Conservation (phyloP, 148 eudicot species). For the Nepenthes mirabilis region DNA sequence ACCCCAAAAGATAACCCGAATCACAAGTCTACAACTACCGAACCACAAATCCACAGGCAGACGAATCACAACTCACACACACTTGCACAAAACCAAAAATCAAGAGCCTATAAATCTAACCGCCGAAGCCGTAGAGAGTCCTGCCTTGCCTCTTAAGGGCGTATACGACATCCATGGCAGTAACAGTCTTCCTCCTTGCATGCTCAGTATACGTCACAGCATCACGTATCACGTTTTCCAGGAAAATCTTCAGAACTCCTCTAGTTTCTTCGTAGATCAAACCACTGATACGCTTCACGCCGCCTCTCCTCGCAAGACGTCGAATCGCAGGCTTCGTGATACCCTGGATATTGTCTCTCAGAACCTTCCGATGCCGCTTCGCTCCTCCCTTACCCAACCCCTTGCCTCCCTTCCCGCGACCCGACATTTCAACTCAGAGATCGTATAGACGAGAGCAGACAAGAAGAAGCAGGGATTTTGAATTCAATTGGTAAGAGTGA, state of each 20-base stretch:
- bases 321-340: slow-evolving; percentile 46
- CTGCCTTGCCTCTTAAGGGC: slow-evolving; percentile 36
- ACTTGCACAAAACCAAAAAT: neutral
- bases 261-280: slow-evolving; percentile 43
- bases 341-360: slow-evolving; percentile 42
- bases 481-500: no score
- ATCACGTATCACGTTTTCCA: slow-evolving; percentile 45
- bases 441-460: neutral
- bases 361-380: slow-evolving; percentile 35
- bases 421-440: slow-evolving; percentile 26
- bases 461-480: neutral
- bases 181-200: slow-evolving; percentile 34
- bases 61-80: no score
- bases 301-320: slow-evolving; percentile 37
- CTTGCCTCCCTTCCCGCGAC: slow-evolving; percentile 50
- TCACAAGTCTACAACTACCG: no score
- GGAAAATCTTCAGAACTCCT: slow-evolving; percentile 41
- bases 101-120: slow-evolving; percentile 5
- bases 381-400: slow-evolving; percentile 52
- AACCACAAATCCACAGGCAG: no score
- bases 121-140: slow-evolving; percentile 34
- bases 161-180: slow-evolving; percentile 39
- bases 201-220: slow-evolving; percentile 50
- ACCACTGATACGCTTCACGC: slow-evolving; percentile 41
- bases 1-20: no score